Conservation (phyloP, 306 rosid genomes). For the Quercus aquifolioides region DNA sequence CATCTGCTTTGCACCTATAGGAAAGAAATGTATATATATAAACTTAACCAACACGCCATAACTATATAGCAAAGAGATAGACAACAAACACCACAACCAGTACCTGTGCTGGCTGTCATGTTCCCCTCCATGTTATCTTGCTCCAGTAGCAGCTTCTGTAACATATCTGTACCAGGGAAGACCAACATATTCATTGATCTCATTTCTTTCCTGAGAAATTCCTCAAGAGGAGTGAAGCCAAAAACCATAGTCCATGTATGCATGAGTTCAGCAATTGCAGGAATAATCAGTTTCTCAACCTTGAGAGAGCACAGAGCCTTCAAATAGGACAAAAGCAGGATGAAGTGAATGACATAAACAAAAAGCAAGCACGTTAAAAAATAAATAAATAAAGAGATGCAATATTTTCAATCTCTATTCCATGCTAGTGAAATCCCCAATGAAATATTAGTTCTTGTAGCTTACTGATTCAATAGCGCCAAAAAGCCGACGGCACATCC, state of each 20-base stretch:
- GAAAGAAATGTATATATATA: constrained; percentile 15
- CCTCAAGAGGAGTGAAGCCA: constrained; percentile 75
- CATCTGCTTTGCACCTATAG: constrained; percentile 44
- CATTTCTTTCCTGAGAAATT: constrained; percentile 72
- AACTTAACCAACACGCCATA: constrained; percentile 11
- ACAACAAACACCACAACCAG: neutral
- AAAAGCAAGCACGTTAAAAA: constrained; percentile 10
- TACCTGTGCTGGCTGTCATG: constrained; percentile 35
- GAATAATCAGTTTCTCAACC: constrained; percentile 88
- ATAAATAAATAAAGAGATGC: neutral
- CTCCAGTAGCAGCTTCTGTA: constrained; percentile 66
- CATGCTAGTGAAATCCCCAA: constrained; percentile 16
- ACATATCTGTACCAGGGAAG: constrained; percentile 97
- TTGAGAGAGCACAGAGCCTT: constrained; percentile 74
- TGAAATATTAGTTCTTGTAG: constrained; percentile 20
- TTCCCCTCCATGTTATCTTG: constrained; percentile 48
- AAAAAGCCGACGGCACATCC: constrained; percentile 98
- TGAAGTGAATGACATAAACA: constrained; percentile 13
- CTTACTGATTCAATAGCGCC: constrained; percentile 81
- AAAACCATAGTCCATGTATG: constrained; percentile 80
- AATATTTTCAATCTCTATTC: constrained; percentile 7
- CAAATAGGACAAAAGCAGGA: constrained; percentile 21
- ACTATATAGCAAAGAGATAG: constrained; percentile 2
- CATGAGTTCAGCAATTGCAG: constrained; percentile 86
- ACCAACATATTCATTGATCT: constrained; percentile 81